phyloP scores from a whole-genome alignment of 495 filamentous ascomycete species.

The Massariosphaeria phaeospora region DNA sequence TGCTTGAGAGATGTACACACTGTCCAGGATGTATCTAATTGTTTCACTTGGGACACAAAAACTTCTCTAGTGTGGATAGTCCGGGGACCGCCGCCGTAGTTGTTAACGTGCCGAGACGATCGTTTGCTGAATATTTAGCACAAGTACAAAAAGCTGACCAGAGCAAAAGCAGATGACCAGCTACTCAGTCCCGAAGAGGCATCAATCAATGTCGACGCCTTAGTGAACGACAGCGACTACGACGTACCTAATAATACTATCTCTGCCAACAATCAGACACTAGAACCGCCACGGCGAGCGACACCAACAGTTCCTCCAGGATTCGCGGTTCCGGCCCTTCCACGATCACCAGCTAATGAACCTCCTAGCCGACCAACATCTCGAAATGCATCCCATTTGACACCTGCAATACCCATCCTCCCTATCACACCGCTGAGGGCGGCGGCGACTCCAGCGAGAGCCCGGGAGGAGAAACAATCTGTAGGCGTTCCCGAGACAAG shows the following conservation, averaged over 20 bases:
- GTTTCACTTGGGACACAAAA: neutral
- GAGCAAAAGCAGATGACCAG: constrained; percentile 46
- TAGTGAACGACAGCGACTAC: constrained; percentile 49
- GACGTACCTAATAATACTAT: constrained; percentile 18
- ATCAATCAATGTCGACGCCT: constrained; percentile 51
- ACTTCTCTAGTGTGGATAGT: too few species aligned
- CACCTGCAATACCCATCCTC: constrained; percentile 27
- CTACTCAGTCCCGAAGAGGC: constrained; percentile 55
- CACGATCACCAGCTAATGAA: constrained; percentile 6
- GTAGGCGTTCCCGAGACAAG: too few species aligned
- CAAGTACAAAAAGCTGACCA: too few species aligned
- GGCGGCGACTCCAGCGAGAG: constrained; percentile 12
- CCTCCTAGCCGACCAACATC: constrained; percentile 17
- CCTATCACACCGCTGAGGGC: constrained; percentile 21
- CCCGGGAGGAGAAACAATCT: constrained; percentile 1
- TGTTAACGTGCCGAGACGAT: too few species aligned
- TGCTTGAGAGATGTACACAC: constrained; percentile 16
- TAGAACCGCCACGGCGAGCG: constrained; percentile 40
- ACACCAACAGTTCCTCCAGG: constrained; percentile 64
- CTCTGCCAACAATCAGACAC: constrained; percentile 46
- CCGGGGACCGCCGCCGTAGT: too few species aligned
- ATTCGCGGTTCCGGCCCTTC: constrained; percentile 53
- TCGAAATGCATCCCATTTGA: constrained; percentile 10
- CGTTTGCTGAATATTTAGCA: too few species aligned
- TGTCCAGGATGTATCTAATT: constrained; percentile 25